phyloP scores from a whole-genome alignment of 306 rosid genomes.

The Lathyrus tuberosus region DNA sequence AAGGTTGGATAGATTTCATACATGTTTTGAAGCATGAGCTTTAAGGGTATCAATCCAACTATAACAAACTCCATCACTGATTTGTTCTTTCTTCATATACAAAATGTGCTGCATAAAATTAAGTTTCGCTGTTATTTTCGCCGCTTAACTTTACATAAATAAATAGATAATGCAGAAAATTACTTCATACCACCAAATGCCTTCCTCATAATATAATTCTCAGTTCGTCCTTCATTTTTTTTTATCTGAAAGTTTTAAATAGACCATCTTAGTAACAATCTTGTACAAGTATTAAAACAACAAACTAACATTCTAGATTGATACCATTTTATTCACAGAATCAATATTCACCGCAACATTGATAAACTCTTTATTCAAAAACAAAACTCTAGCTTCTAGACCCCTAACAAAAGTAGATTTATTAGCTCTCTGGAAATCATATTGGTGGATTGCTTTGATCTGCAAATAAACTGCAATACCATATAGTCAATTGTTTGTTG shows the following conservation, averaged over 20 bases:
- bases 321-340: constrained; percentile 76
- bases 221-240: constrained; percentile 72
- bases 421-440: constrained; percentile 89
- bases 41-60: constrained; percentile 98
- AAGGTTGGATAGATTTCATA: constrained; percentile 36
- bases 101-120: constrained; percentile 71
- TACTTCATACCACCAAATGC: constrained; percentile 78
- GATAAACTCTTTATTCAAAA: constrained; percentile 85
- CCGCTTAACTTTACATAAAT: not conserved
- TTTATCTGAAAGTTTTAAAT: constrained; percentile 58
- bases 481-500: not conserved
- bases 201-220: constrained; percentile 85
- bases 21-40: constrained; percentile 84
- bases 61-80: constrained; percentile 96
- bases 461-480: constrained; percentile 51
- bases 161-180: not conserved
- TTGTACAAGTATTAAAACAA: constrained; percentile 25
- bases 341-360: constrained; percentile 83
- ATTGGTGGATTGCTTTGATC: constrained; percentile 89
- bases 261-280: too few species aligned
- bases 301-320: constrained; percentile 8
- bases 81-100: constrained; percentile 92
- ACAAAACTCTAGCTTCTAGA: constrained; percentile 89
- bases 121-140: constrained; percentile 36
- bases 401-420: constrained; percentile 97